Evolutionary conservation across 352 stramenopile species (phyloP), one percentile per base, ranked within the genome.

Genomic region (Pythium brassicae): DNA sequence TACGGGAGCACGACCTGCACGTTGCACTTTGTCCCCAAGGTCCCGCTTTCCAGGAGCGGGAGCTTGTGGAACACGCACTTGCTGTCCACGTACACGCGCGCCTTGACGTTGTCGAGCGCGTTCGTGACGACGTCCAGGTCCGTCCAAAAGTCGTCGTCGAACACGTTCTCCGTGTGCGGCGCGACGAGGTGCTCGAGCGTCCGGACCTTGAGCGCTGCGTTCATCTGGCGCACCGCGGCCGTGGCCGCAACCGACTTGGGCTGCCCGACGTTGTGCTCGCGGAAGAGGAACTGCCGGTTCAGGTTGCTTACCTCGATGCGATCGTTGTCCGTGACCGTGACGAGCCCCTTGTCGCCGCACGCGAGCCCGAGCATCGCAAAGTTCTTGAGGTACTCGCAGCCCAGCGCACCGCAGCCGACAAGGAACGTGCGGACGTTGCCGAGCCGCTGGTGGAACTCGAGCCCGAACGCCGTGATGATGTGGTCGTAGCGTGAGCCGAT

Each of bases 91-190:
- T 99, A 97, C 55, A 98, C 71, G 42, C 97, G 83, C 25, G 97
- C 97, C 64, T 98, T 97, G 7, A 99, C 83, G 70, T 99, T 99
- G 81, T 99, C 98, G 15, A 99, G 71, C 1, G 97, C 98, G 65
- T 99, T 99, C n/a, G 99, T 90, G 8, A 99, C 96, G 2, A 99
- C 60, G 70, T 98, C 85, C 46, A 91, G 20, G 59, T 87, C 71
- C 12, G 74, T 85, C 84, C 84, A 94, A 44, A 94, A 94, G 17
- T 83, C 69, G 40, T 91, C 84, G 48, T 94, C 51, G 53, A 94
- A 94, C 17, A 87, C 66, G 23, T 89, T 87, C 65, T 94, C 82
- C 19, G 84, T 91, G 61, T 90, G 80, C 29, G 84, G 78, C 20
- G 72, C 79, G 4, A 94, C 84, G 35, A 94, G 65, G 19, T 94